Percentiles rank a stretch among this genome's conserved stretches.
These are phyloP conservation scores for Puya raimondii DNA, from an alignment of 176 grass and related monocot species.

Conservation along the genomic window DNA sequence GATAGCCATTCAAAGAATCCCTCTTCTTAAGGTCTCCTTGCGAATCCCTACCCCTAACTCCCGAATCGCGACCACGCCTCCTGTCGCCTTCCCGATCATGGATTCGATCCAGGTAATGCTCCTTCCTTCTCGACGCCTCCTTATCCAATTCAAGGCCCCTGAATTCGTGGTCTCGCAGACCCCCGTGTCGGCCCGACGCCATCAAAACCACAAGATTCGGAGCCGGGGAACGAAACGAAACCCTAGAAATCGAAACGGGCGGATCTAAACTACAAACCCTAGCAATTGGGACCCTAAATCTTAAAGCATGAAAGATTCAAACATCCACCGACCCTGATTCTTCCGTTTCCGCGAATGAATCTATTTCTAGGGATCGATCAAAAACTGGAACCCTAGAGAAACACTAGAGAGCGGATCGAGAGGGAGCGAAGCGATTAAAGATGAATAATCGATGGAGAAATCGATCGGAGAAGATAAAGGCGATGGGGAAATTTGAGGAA, in stretches of 20 bases:
- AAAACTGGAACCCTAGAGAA: not conserved
- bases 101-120: constrained; percentile 5
- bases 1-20: constrained; percentile 10
- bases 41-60: constrained; percentile 5
- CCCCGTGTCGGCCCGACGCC: constrained; percentile 31
- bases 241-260: constrained; percentile 1
- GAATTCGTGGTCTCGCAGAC: constrained; percentile 18
- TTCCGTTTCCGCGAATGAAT: too few relatives aligned
- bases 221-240: not conserved
- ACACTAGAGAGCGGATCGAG: not conserved
- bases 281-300: not conserved
- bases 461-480: not conserved
- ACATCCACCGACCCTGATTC: too few relatives aligned
- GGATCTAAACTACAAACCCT: constrained; percentile 3
- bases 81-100: constrained; percentile 5
- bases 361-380: too few relatives aligned
- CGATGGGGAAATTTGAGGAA: not conserved
- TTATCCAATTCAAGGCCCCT: constrained; percentile 29
- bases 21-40: not conserved
- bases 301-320: too few relatives aligned
- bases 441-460: not conserved
- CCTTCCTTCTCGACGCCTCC: constrained; percentile 36
- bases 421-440: not conserved
- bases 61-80: constrained; percentile 5
- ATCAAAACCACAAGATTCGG: constrained; percentile 11